Base-by-base conservation (phyloP, 768 basidiomycete species). In the Tricholoma sp. region DNA sequence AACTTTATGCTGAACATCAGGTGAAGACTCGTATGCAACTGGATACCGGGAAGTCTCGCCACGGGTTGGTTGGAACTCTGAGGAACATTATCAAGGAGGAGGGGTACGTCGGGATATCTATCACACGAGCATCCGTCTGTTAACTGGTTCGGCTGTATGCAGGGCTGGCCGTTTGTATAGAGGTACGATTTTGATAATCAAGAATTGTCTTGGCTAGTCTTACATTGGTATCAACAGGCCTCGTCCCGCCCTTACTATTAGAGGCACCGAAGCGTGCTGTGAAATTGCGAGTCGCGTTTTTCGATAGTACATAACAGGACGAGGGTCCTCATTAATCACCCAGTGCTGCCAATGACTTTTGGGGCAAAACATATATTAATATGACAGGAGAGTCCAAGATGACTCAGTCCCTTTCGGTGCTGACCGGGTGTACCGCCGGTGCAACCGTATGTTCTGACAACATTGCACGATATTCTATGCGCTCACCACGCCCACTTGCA, bases 11-110 rank as follows among this genome's bases (percentile, higher is more conserved):
- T 49, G 29, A 55, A 50, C 36, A 42, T 15, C 66, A 94, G 91
- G 94, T 98, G 68, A 98, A 99, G 76, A 99, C 97, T 18, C 91
- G 97, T 28, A 95, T 98, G 86, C 97, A 99, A 69, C 79, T 99
- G n/a, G 89, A 91, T 68, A 90, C 86, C 4, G 92, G 92, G 3
- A 91, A 89, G 72, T 73, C 79, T 34, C 71, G 81, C 45, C 77
- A 82, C 56, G 91, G 94, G 6, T 81, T 98, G 64, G 77, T 97
- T 20, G 89, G 91, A 44, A 91, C 84, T 31, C 86, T 99, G 72
- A 76, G 75, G 57, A 78, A 85, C 12, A 98, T 99, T 67, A 74
- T 99, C 24, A 85, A 80, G 53, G 79, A 91, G 66, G 96, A 99
- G 80, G 97, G 96, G 95, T 97, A 63, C 63, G 81, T 67, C 24